A percentile compares a stretch with the other conserved stretches of the same genome.
Evolutionary conservation across 2,329 filamentous ascomycete species (phyloP).

Genomic region (Periconia sp.): DNA sequence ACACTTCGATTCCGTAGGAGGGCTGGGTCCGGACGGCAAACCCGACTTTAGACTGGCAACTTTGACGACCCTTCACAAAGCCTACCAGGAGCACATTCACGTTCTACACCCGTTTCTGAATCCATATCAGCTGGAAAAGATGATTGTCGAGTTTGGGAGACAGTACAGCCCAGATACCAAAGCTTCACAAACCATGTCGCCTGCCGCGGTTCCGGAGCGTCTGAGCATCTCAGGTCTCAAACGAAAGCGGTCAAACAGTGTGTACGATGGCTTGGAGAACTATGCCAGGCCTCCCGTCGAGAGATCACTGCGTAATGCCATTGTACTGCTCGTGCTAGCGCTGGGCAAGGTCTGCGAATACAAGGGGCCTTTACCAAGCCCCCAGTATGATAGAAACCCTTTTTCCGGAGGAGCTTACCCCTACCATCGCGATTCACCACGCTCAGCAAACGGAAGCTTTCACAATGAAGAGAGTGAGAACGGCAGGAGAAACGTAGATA

Average conservation of each 20-base stretch:
- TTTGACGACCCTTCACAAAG: conserved; percentile 53
- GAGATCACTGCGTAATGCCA: conserved; percentile 61
- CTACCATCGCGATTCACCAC: conserved; percentile 37
- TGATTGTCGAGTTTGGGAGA: conserved; percentile 52
- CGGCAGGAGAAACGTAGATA: conserved; percentile 69
- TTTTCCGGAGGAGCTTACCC: conserved; percentile 22
- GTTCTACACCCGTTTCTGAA: conserved; percentile 67
- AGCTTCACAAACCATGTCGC: conserved; percentile 16
- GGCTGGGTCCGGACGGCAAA: conserved; percentile 55
- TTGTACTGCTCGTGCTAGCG: conserved; percentile 81
- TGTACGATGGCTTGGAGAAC: conserved; percentile 27
- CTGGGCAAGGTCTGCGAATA: conserved; percentile 78
- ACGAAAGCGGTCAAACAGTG: conserved; percentile 37
- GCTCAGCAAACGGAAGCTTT: conserved; percentile 42
- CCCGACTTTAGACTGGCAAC: conserved; percentile 57
- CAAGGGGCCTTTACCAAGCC: conserved; percentile 53
- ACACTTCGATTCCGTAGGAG: conserved; percentile 51
- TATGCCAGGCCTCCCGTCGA: conserved; percentile 22
- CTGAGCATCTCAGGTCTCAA: conserved; percentile 30
- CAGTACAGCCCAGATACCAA: conserved; percentile 37
- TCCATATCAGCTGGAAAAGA: conserved; percentile 52
- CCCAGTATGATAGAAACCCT: conserved; percentile 54
- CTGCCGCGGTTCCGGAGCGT: conserved; percentile 22
- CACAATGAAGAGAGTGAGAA: conserved; percentile 27
- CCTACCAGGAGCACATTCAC: conserved; percentile 63